These are phyloP conservation scores for Dothideomycetes sp. DNA, from an alignment of 2,329 filamentous ascomycete species.

Conservation along the genomic window DNA sequence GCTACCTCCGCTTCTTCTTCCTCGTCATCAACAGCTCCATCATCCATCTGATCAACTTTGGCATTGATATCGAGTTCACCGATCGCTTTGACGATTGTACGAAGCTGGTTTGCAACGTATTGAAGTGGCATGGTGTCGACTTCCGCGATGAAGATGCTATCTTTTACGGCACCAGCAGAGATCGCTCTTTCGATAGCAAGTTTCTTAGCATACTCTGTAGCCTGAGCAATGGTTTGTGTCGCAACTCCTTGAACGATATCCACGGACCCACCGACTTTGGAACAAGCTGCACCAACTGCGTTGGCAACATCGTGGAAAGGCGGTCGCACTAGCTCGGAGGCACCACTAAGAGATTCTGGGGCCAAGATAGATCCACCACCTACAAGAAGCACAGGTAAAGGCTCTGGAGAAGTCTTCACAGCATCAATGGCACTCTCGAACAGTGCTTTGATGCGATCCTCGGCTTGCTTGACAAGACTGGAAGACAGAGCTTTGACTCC, in stretches of 20 bases:
- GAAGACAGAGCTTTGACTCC: conserved; percentile 18
- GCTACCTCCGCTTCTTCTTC: conserved; percentile 15
- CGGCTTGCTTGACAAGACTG: conserved; percentile 18
- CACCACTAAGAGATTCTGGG: conserved; percentile 40
- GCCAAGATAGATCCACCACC: conserved; percentile 49
- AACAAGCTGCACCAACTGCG: conserved; percentile 52
- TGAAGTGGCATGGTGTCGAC: conserved; percentile 33
- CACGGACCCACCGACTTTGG: conserved; percentile 44
- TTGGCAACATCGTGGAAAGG: conserved; percentile 49
- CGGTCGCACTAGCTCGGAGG: conserved; percentile 43
- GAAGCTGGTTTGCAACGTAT: conserved; percentile 28
- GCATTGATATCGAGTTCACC: conserved; percentile 24
- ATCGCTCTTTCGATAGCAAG: conserved; percentile 31
- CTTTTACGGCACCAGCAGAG: conserved; percentile 26
- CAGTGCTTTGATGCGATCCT: conserved; percentile 35
- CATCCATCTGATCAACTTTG: conserved; percentile 15
- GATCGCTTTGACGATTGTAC: conserved; percentile 26
- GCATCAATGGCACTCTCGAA: conserved; percentile 46
- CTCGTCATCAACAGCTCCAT: conserved; percentile 16
- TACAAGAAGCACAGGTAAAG: conserved; percentile 46
- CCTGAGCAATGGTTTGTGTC: conserved; percentile 31
- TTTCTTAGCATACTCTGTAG: conserved; percentile 30
- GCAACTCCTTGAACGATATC: conserved; percentile 42
- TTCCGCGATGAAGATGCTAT: conserved; percentile 37
- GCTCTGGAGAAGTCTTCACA: conserved; percentile 48